Conservation (phyloP, 257 asterid species). For the Rehmannia glutinosa region DNA sequence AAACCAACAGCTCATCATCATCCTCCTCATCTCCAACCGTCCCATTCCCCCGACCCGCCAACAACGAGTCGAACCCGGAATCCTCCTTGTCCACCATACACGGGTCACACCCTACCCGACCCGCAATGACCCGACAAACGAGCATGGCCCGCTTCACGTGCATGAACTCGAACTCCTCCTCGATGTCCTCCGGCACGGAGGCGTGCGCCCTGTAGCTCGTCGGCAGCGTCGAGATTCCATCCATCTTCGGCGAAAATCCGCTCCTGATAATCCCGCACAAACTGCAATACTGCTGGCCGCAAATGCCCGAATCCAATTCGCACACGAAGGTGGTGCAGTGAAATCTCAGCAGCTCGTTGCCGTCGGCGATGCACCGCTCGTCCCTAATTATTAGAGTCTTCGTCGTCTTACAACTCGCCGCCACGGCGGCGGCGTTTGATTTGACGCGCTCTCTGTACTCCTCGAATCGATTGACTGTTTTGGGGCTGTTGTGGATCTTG, state of each 20-base stretch:
- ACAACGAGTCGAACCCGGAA: conserved; percentile 63
- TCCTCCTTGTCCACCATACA: too few species aligned
- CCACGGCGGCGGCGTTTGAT: conserved; percentile 54
- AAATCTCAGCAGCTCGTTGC: conserved; percentile 76
- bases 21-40: too few species aligned
- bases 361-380: conserved; percentile 79
- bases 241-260: conserved; percentile 81
- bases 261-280: conserved; percentile 60
- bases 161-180: conserved; percentile 85
- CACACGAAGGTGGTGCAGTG: conserved; percentile 74
- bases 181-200: conserved; percentile 74
- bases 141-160: conserved; percentile 66
- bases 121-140: conserved; percentile 80
- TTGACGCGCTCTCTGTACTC: conserved; percentile 71
- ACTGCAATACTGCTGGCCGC: conserved; percentile 65
- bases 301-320: conserved; percentile 41
- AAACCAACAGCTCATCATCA: conserved; percentile 73
- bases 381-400: too few species aligned
- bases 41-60: too few species aligned
- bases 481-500: conserved; percentile 70
- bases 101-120: too few species aligned
- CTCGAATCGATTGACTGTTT: conserved; percentile 50
- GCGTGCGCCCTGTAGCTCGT: conserved; percentile 81
- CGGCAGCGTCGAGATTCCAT: conserved; percentile 67
- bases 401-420: conserved; percentile 19